Base-by-base conservation (phyloP, 2,329 filamentous ascomycete genomes). In the Neofusicoccum ribis region DNA sequence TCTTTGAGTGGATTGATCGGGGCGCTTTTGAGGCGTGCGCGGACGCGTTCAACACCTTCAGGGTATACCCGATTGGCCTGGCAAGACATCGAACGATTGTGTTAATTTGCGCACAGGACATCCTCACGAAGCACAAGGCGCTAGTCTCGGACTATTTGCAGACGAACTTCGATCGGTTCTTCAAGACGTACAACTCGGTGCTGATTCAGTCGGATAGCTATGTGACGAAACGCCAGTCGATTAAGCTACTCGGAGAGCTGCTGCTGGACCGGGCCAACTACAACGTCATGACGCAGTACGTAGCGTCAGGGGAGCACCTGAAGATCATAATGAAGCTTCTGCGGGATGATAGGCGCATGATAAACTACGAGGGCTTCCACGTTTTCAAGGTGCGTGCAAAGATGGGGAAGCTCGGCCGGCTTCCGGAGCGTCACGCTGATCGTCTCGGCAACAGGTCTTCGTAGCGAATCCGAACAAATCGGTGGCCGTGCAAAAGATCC, bases 251-350 rank as follows among this genome's bases (percentile, higher is more conserved):
- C 1, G 95, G 95, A 62, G 95, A 99, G 80, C 92, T 99, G 54
- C 82, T 99, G 64, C 85, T 99, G 39, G 95, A 98, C 77, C 88
- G 95, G 49, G 92, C 94, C 68, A 98, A 99, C 79, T 99, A 99
- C 82, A 92, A 89, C 74, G 92, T 98, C 74, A 99, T 99, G 95
- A 98, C 94, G 65, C 88, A 91, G 68, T 99, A 98, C 76, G 95
- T 99, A 66, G 93, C 97, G 77, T 89, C 91, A 56, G 93, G 93
- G 67, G 94, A 98, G 76, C 93, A 99, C 75, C 86, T 99, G 71
- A 99, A 99, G 81, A 91, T 98, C 69, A 95, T 93, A 81, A 99
- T 99, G 95, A 98, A 96, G 78, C 84, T 99, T 66, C 83, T 99
- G 67, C 89, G 93, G 70, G 95, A 98, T 77, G 94, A 98, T 78